Base-by-base conservation (phyloP, 352 stramenopile genomes). In the Elongisporangium undulatum region DNA sequence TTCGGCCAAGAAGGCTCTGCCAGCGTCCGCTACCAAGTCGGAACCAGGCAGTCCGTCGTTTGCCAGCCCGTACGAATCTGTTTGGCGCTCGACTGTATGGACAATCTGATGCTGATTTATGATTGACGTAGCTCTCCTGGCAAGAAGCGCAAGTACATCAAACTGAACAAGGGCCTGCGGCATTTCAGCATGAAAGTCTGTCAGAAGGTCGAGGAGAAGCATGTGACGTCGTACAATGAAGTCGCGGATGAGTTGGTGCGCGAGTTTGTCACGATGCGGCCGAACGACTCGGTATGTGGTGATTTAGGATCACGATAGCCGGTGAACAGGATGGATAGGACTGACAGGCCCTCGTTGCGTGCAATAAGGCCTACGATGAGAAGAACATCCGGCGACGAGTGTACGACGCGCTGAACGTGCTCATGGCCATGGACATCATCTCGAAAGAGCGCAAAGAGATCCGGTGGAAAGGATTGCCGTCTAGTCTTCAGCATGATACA, bases 391-490 rank as follows among this genome's bases (percentile, higher is more conserved):
- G 96, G 39, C 85, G 96, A 19, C 88, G 96, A 54, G 95, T 99
- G 7, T 99, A 99, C 61, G 96, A 99, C 63, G 96, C 95, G 26
- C 72, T 99, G 15, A 99, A 99, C 68, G 96, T 99, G 16, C 73
- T 99, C 22, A 98, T 98, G 92, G 96, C 96, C 13, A 98, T 99
- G 92, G 95, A 99, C 52, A 99, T 99, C 55, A 99, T 99, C 56
- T 93, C 84, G 24, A 99, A 99, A 72, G 94, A 99, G 59, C 96
- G 96, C 21, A 97, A 98, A 63, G 85, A 97, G 57, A 98, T 94
- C 63, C 75, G 76, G 41, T 97, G 82, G 85, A 94, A 84, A 67
- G 88, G 81, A 6, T 72, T 95, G 38, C 83, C 82, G 17, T 86
- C 79, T 39, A 93, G 88, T 70, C 61, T 90, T 23, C 77, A 95